These are phyloP conservation scores for Aureobasidium melanogenum DNA, from an alignment of 2,329 filamentous ascomycete genomes.

Conservation along the genomic window DNA sequence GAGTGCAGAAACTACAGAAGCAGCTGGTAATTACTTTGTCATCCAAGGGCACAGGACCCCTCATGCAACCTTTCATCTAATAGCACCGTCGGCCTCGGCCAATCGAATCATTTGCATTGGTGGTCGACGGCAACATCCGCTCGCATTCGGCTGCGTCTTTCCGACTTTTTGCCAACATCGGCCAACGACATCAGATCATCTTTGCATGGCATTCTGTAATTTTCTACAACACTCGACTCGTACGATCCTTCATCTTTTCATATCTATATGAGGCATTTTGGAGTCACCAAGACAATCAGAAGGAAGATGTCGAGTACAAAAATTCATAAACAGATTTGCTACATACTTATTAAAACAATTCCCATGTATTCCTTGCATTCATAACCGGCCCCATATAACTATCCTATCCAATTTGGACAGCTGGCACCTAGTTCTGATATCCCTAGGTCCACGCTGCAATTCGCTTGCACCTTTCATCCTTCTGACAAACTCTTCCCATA, in stretches of 20 bases:
- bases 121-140: not conserved
- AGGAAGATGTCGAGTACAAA: not conserved
- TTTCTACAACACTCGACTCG: not conserved
- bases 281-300: not conserved
- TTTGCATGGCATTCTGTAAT: not conserved
- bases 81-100: slow-evolving; percentile 3
- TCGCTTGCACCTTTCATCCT: not conserved
- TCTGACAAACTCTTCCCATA: not conserved
- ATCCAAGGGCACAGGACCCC: not conserved
- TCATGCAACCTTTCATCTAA: not conserved
- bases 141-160: not conserved
- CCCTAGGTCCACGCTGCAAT: not conserved
- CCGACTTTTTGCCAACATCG: not conserved
- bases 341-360: not conserved
- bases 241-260: too few species aligned
- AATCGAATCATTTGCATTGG: not conserved
- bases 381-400: not conserved
- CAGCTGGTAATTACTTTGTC: not conserved
- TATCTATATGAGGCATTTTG: too few species aligned
- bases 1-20: not conserved
- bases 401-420: not conserved
- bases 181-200: not conserved
- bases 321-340: not conserved
- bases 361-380: not conserved
- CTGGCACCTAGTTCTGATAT: not conserved